Conservation (phyloP, 192 early-diverging fungal species). For the Spizellomyces punctatus region DNA sequence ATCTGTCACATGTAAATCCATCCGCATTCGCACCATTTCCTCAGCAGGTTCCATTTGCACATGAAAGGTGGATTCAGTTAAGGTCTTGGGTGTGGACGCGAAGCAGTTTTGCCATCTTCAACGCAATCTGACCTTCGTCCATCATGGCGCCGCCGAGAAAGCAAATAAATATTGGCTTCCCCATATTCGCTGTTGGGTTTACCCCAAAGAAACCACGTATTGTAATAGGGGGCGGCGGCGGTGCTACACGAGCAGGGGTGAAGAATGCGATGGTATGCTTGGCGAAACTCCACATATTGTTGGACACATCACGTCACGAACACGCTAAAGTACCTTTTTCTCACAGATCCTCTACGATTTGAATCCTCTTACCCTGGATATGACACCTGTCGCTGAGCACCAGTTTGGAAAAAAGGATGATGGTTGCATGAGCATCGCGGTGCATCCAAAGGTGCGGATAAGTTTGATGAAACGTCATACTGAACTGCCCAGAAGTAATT, state of each 20-base stretch:
- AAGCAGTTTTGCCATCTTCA: no score
- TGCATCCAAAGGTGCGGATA: conserved; percentile 73
- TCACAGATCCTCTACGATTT: conserved; percentile 45
- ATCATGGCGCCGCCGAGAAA: conserved; percentile 21
- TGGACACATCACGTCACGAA: neutral
- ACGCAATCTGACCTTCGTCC: no score
- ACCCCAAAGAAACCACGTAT: conserved; percentile 42
- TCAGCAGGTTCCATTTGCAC: no score
- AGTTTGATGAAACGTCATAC: no score
- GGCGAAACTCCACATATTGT: neutral
- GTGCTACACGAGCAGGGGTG: conserved; percentile 75
- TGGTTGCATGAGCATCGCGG: conserved; percentile 78
- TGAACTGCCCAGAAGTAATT: no score
- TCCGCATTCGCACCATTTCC: no score
- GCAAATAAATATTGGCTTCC: conserved; percentile 41
- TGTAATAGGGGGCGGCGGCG: conserved; percentile 84
- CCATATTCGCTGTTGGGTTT: conserved; percentile 47
- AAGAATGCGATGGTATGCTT: conserved; percentile 82
- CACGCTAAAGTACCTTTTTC: neutral
- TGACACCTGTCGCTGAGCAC: conserved; percentile 34
- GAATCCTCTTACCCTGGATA: conserved; percentile 37
- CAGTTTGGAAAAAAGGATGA: conserved; percentile 67
- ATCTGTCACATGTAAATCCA: no score
- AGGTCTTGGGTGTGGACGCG: no score
- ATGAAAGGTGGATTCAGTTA: no score